Conservation (phyloP, 31 red algal genomes). For the Asparagopsis taxiformis region DNA sequence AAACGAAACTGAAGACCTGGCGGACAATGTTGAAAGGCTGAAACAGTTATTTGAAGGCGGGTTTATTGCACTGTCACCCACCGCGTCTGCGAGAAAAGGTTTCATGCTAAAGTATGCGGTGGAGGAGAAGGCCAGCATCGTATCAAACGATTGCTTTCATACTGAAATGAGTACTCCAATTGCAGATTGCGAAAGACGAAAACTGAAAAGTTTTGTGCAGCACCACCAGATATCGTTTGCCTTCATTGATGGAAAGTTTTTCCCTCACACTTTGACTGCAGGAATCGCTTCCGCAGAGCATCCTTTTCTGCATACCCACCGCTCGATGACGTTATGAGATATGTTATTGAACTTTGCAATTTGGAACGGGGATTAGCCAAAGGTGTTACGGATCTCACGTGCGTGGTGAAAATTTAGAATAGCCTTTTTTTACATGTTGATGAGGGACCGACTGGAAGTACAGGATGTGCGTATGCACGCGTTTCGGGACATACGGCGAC, state of each 20-base stretch:
- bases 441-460: no score
- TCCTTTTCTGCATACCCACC: not conserved
- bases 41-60: slow-evolving; percentile 18
- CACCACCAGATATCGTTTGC: slow-evolving; percentile 14
- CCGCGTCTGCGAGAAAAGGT: slow-evolving; percentile 2
- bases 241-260: slow-evolving; percentile 27
- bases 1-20: not conserved
- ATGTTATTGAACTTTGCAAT: no score
- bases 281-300: not conserved
- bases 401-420: no score
- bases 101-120: slow-evolving; percentile 24
- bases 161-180: not conserved
- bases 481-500: no score
- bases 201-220: slow-evolving; percentile 11
- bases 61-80: slow-evolving; percentile 1
- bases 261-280: slow-evolving; percentile 6
- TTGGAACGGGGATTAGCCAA: no score
- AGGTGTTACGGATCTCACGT: no score
- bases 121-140: slow-evolving; percentile 28
- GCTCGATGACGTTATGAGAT: no score
- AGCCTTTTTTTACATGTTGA: no score
- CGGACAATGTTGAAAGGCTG: no score
- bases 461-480: no score
- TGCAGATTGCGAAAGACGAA: slow-evolving; percentile 11
- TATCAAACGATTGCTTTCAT: slow-evolving; percentile 25